Evolutionary conservation across 345 rosid genomes (phyloP).

Genomic region (Clausena lansium): DNA sequence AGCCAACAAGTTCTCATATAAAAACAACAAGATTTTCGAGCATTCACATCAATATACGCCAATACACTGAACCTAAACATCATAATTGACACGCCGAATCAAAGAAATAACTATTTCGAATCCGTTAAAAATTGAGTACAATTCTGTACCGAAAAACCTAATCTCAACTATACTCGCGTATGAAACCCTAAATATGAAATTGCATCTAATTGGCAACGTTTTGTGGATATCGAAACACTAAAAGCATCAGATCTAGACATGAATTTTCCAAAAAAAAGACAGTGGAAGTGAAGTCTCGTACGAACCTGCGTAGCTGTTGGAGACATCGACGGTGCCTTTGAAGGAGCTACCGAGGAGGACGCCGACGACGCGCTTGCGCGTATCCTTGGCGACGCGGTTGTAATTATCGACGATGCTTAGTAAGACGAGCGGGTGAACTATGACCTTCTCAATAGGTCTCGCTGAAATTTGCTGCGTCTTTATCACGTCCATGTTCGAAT

Average conservation of each 20-base stretch:
- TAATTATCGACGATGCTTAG: constrained; percentile 96
- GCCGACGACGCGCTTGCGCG: constrained; percentile 84
- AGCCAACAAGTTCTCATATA: not conserved
- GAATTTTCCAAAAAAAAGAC: not conserved
- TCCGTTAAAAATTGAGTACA: not conserved
- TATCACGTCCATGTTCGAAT: constrained; percentile 69
- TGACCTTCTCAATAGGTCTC: constrained; percentile 84
- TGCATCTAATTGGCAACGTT: not conserved
- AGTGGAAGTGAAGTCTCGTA: too few relatives aligned
- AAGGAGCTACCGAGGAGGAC: constrained; percentile 74
- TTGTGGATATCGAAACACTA: not conserved
- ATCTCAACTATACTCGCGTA: not conserved
- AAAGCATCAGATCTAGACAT: constrained; percentile 1
- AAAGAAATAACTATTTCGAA: not conserved
- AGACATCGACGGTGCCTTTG: constrained; percentile 83
- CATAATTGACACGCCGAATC: not conserved
- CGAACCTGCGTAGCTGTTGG: constrained; percentile 86
- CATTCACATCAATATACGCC: not conserved
- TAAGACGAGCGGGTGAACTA: constrained; percentile 93
- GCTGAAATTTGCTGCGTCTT: constrained; percentile 84
- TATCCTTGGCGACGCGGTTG: constrained; percentile 88
- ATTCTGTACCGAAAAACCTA: not conserved
- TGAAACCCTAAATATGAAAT: not conserved
- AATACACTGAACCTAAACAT: not conserved
- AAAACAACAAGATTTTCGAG: not conserved